phyloP scores from a whole-genome alignment of 148 eudicot species.

The Heliamphora exappendiculata region DNA sequence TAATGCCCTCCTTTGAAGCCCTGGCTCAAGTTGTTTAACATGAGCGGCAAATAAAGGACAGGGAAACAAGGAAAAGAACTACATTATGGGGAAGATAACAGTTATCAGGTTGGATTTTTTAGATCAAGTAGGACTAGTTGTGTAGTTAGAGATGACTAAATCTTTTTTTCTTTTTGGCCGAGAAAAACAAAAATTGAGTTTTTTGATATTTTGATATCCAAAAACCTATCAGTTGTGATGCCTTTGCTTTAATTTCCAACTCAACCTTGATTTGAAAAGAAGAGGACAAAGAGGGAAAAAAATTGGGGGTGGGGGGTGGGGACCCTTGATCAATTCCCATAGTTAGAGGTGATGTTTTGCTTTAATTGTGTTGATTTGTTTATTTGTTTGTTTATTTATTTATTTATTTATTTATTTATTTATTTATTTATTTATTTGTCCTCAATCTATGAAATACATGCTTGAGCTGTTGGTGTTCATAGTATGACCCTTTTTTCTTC shows the following conservation, averaged over 20 bases:
- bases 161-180: not conserved
- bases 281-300: too few relatives aligned
- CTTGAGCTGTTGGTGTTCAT: not conserved
- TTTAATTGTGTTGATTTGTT: not conserved
- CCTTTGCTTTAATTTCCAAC: too few relatives aligned
- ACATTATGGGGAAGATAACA: not conserved
- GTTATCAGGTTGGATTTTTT: too few relatives aligned
- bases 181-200: too few relatives aligned
- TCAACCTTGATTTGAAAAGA: too few relatives aligned
- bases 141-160: too few relatives aligned
- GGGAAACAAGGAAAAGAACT: not conserved
- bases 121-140: too few relatives aligned
- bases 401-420: not conserved
- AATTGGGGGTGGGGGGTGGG: too few relatives aligned
- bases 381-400: not conserved
- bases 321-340: too few relatives aligned
- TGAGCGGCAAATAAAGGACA: not conserved
- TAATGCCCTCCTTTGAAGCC: not conserved
- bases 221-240: slow-evolving; percentile 3
- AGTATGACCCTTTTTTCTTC: not conserved
- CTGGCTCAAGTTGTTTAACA: not conserved
- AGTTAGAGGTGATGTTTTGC: too few relatives aligned
- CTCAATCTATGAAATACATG: not conserved
- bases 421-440: not conserved
- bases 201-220: not conserved